Evolutionary conservation across 495 filamentous ascomycete species (phyloP).

Genomic region (Corynascus novoguineensis): DNA sequence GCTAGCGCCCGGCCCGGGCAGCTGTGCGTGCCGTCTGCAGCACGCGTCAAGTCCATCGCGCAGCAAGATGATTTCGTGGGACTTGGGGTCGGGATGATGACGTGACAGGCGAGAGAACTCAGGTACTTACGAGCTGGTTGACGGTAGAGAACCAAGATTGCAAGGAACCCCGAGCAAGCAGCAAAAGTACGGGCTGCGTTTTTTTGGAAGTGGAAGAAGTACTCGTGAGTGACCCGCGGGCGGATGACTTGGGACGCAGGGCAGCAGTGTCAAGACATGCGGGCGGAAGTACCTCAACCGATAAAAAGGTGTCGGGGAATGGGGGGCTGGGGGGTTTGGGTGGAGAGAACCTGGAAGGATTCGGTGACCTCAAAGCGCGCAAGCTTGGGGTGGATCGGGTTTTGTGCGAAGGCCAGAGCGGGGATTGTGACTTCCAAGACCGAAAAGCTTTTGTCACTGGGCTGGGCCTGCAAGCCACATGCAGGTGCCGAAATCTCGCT

Average conservation of each 20-base stretch:
- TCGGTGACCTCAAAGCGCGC: slow-evolving; percentile 19
- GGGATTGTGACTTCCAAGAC: slow-evolving; percentile 10
- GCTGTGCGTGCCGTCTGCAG: slow-evolving; percentile 2
- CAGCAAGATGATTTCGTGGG: not conserved
- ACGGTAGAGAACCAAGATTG: slow-evolving; percentile 14
- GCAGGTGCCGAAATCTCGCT: not conserved
- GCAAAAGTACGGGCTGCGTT: slow-evolving; percentile 18
- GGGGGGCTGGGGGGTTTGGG: slow-evolving; percentile 20
- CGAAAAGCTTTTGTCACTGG: slow-evolving; percentile 4
- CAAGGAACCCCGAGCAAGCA: slow-evolving; percentile 22
- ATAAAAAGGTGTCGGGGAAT: slow-evolving; percentile 15
- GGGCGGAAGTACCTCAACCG: slow-evolving; percentile 28
- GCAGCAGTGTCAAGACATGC: slow-evolving; percentile 21
- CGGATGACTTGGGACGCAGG: slow-evolving; percentile 25
- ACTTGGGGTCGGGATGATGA: not conserved
- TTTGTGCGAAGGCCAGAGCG: slow-evolving; percentile 20
- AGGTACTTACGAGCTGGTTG: slow-evolving; percentile 26
- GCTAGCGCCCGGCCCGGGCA: not conserved
- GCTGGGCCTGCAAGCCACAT: not conserved
- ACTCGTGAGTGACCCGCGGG: slow-evolving; percentile 26
- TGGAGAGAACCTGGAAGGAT: slow-evolving; percentile 17
- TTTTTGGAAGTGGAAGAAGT: slow-evolving; percentile 16
- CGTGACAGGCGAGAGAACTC: slow-evolving; percentile 4
- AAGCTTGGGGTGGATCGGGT: slow-evolving; percentile 23
- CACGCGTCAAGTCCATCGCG: slow-evolving; percentile 8